Conservation (phyloP, 1,284 basidiomycete species). For the Rhodotorula sp. region DNA sequence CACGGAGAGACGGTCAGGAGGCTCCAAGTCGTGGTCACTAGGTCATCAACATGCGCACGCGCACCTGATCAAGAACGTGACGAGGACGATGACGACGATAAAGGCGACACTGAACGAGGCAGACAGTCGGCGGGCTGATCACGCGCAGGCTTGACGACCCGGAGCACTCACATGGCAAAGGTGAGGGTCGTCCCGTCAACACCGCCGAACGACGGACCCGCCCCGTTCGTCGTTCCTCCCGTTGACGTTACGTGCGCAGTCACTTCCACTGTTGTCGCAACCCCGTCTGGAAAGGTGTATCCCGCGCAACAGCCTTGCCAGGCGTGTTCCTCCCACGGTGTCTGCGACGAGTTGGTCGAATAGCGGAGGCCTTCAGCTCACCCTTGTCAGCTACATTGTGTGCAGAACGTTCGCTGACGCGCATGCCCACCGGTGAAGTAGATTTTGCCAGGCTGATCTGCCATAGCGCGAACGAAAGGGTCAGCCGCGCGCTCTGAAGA, state of each 20-base stretch:
- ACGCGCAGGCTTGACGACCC: too few species aligned
- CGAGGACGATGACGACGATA: background rate
- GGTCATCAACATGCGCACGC: too few species aligned
- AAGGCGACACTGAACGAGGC: background rate
- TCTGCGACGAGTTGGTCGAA: conserved; percentile 14
- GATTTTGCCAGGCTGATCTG: conserved; percentile 11
- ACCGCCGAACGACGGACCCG: too few species aligned
- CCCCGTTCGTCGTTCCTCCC: too few species aligned
- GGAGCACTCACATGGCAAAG: too few species aligned
- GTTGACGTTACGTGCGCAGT: too few species aligned
- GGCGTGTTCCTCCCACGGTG: conserved; percentile 10
- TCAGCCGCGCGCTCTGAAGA: too few species aligned
- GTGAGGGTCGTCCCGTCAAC: too few species aligned
- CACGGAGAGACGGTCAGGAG: background rate
- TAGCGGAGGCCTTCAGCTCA: conserved; percentile 10
- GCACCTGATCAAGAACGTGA: background rate
- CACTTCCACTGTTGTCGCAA: background rate
- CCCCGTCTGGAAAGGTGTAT: background rate
- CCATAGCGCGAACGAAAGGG: background rate
- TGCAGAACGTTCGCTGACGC: background rate
- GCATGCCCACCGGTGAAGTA: conserved; percentile 19
- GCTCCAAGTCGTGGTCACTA: too few species aligned
- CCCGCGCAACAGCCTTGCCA: background rate
- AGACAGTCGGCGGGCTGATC: too few species aligned
- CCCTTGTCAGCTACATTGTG: background rate